Conservation (phyloP, 1,284 basidiomycete genomes). For the Microbotryomycetes sp. region DNA sequence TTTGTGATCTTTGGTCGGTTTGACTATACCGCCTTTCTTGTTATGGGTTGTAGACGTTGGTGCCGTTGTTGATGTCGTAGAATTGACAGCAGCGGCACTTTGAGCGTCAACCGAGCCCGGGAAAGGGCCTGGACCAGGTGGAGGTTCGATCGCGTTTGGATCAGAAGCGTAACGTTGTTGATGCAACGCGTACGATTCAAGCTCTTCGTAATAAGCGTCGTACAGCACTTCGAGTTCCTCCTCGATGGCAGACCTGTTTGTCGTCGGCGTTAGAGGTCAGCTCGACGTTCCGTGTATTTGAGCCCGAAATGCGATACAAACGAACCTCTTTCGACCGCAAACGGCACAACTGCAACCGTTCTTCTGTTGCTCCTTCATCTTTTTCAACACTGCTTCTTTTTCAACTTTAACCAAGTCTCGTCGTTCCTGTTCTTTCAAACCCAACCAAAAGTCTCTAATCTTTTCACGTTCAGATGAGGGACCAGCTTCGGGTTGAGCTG, state of each 20-base stretch:
- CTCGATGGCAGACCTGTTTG: slow-evolving; percentile 82
- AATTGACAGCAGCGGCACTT: slow-evolving; percentile 58
- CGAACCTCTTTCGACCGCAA: slow-evolving; percentile 89
- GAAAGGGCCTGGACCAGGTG: slow-evolving; percentile 93
- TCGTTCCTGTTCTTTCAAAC: slow-evolving; percentile 78
- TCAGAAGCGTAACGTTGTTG: slow-evolving; percentile 88
- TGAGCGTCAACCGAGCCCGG: slow-evolving; percentile 82
- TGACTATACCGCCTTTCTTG: slow-evolving; percentile 23
- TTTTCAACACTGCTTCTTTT: slow-evolving; percentile 90
- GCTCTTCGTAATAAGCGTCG: slow-evolving; percentile 99
- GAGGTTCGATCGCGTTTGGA: slow-evolving; percentile 70
- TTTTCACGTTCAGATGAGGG: slow-evolving; percentile 87
- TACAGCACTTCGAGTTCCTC: slow-evolving; percentile 98
- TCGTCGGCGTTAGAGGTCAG: no score
- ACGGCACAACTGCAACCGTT: slow-evolving; percentile 93
- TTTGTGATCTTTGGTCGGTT: slow-evolving; percentile 36
- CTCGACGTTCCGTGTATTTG: slow-evolving; percentile 35
- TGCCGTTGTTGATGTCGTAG: slow-evolving; percentile 36
- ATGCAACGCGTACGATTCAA: slow-evolving; percentile 96
- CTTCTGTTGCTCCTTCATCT: slow-evolving; percentile 99
- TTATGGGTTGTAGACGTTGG: not conserved
- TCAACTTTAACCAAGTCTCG: slow-evolving; percentile 87
- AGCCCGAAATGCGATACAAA: slow-evolving; percentile 11
- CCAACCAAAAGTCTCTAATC: slow-evolving; percentile 96
- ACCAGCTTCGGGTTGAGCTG: slow-evolving; percentile 15